Conservation (phyloP, 2,329 filamentous ascomycete species). For the Aspergillus ibericus region DNA sequence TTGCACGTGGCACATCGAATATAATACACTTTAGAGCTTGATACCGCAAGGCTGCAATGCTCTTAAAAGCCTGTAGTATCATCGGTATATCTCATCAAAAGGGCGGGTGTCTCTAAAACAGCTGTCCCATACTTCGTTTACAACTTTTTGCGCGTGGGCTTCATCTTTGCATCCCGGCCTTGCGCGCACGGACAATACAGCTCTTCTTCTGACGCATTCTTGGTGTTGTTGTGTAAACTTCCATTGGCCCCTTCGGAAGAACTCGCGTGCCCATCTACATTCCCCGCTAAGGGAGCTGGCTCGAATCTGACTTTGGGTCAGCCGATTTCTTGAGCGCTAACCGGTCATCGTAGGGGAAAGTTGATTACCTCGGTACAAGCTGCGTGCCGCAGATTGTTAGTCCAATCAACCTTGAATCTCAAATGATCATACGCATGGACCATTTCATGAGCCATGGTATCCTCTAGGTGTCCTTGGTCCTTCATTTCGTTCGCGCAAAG, state of each 20-base stretch:
- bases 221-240: slow-evolving; percentile 90
- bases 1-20: slow-evolving; percentile 6
- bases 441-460: slow-evolving; percentile 96
- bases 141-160: slow-evolving; percentile 78
- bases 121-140: slow-evolving; percentile 98
- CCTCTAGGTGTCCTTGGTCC: slow-evolving; percentile 79
- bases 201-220: slow-evolving; percentile 80
- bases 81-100: slow-evolving; percentile 93
- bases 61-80: slow-evolving; percentile 22
- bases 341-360: not conserved
- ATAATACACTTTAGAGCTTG: slow-evolving; percentile 14
- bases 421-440: slow-evolving; percentile 95
- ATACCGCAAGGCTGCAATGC: not conserved
- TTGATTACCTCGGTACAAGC: slow-evolving; percentile 82
- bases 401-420: slow-evolving; percentile 84
- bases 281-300: slow-evolving; percentile 91
- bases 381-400: slow-evolving; percentile 78
- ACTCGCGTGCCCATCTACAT: slow-evolving; percentile 85
- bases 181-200: slow-evolving; percentile 74
- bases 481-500: slow-evolving; percentile 90
- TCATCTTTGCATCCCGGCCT: slow-evolving; percentile 82
- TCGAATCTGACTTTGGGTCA: slow-evolving; percentile 64
- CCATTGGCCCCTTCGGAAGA: slow-evolving; percentile 82
- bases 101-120: slow-evolving; percentile 92
- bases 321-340: not conserved